Evolutionary conservation across 2,329 filamentous ascomycete species (phyloP).

Genomic region (Paraconiothyrium sp.): DNA sequence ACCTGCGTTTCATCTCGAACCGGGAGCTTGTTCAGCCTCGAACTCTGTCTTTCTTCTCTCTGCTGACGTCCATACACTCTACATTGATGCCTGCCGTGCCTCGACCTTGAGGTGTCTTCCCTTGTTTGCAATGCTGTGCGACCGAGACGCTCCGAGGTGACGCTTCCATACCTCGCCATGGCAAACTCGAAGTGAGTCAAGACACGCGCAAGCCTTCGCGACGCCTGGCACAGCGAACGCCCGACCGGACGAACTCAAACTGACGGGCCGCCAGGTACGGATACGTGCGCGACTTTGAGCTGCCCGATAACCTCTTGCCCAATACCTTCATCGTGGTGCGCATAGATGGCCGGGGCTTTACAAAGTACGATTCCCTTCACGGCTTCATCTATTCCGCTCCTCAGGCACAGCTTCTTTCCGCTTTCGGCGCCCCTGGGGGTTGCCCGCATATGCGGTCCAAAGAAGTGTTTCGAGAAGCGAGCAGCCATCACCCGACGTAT

Average conservation of each 20-base stretch:
- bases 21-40: constrained; percentile 6
- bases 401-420: constrained; percentile 8
- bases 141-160: constrained; percentile 10
- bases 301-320: constrained; percentile 78
- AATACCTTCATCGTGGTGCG: constrained; percentile 97
- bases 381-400: not conserved
- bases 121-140: constrained; percentile 22
- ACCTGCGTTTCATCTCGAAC: constrained; percentile 15
- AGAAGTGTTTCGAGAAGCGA: constrained; percentile 16
- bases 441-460: constrained; percentile 18
- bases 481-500: constrained; percentile 6
- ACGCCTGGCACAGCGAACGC: not conserved
- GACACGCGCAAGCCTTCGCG: constrained; percentile 1
- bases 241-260: constrained; percentile 3
- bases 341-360: constrained; percentile 93
- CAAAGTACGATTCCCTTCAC: constrained; percentile 69
- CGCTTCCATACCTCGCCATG: constrained; percentile 20
- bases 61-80: constrained; percentile 5
- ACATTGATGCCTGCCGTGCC: constrained; percentile 10
- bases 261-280: constrained; percentile 72
- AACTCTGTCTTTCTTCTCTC: constrained; percentile 4
- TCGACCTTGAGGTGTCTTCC: constrained; percentile 6
- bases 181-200: constrained; percentile 33
- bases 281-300: constrained; percentile 92
- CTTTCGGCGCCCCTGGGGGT: constrained; percentile 26